phyloP scores from a whole-genome alignment of 371 early-diverging fungal species.

The Coemansia sp. region DNA sequence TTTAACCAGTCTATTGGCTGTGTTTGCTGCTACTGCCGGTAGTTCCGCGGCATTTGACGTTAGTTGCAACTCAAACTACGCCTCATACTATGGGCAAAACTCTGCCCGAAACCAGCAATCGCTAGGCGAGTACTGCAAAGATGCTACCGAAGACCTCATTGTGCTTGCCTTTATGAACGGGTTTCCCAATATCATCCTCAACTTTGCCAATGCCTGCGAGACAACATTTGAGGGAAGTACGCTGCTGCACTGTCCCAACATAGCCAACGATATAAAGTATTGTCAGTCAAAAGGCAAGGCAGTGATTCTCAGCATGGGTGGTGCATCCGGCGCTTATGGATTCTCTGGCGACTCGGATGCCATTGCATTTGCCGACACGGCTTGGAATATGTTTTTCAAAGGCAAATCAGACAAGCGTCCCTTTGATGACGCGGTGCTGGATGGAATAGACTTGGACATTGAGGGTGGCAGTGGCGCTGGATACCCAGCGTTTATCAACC shows the following conservation, averaged over 20 bases:
- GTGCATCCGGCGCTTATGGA: slow-evolving; percentile 64
- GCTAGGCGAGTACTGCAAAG: slow-evolving; percentile 62
- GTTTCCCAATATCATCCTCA: slow-evolving; percentile 58
- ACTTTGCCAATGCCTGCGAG: slow-evolving; percentile 64
- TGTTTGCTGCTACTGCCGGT: slow-evolving; percentile 7
- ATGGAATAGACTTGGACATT: slow-evolving; percentile 74
- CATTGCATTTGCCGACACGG: slow-evolving; percentile 56
- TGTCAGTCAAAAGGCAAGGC: slow-evolving; percentile 66
- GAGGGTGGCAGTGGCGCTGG: slow-evolving; percentile 60
- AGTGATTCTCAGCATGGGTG: slow-evolving; percentile 66
- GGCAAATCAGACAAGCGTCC: slow-evolving; percentile 56
- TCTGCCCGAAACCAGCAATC: slow-evolving; percentile 50
- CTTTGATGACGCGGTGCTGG: slow-evolving; percentile 63
- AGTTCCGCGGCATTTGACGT: slow-evolving; percentile 46
- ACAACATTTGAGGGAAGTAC: slow-evolving; percentile 56
- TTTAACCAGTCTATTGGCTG: not conserved
- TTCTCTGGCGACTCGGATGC: slow-evolving; percentile 57
- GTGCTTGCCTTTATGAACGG: slow-evolving; percentile 65
- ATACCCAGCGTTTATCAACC: slow-evolving; percentile 58
- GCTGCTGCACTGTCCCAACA: slow-evolving; percentile 59
- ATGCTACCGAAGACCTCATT: slow-evolving; percentile 57
- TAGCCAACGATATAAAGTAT: slow-evolving; percentile 61
- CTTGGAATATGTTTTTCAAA: slow-evolving; percentile 65
- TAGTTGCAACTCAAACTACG: slow-evolving; percentile 53
- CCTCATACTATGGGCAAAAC: slow-evolving; percentile 61